Conservation (phyloP, 108 stramenopile species). For the Conticribra weissflogii region DNA sequence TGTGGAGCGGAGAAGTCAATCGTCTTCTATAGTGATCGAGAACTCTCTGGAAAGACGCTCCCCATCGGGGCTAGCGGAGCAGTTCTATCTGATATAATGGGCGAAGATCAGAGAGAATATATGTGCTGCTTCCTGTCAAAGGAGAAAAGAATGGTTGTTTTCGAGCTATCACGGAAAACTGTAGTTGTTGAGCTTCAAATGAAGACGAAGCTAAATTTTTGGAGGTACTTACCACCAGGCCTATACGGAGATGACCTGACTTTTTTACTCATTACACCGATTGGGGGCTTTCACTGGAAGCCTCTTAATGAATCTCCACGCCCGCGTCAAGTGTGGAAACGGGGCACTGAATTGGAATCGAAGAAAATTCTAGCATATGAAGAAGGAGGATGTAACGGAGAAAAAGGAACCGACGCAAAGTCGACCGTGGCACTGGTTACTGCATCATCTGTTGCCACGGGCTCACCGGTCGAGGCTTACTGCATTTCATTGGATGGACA, state of each 20-base stretch:
- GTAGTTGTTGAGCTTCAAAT: conserved; percentile 90
- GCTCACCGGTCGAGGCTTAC: conserved; percentile 77
- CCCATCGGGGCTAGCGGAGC: conserved; percentile 90
- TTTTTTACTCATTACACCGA: conserved; percentile 86
- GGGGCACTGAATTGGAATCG: conserved; percentile 76
- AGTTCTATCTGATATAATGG: conserved; percentile 84
- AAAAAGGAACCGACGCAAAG: conserved; percentile 60
- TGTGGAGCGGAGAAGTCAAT: conserved; percentile 90
- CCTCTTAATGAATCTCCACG: conserved; percentile 84
- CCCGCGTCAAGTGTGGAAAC: conserved; percentile 86
- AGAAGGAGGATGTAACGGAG: conserved; percentile 89
- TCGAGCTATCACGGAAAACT: conserved; percentile 75
- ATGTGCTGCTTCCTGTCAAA: conserved; percentile 90
- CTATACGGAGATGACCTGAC: conserved; percentile 76
- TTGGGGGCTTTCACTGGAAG: conserved; percentile 91
- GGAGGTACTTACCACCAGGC: conserved; percentile 87
- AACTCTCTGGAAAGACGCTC: conserved; percentile 80
- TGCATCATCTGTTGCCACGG: conserved; percentile 61
- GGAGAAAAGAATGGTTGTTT: conserved; percentile 87
- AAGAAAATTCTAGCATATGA: conserved; percentile 90
- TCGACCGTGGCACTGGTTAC: conserved; percentile 77
- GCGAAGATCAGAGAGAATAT: conserved; percentile 78
- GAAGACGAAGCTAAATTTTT: conserved; percentile 93
- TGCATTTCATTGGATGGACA: conserved; percentile 75
- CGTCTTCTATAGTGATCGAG: conserved; percentile 73